These are phyloP conservation scores for Erigeron philadelphicus DNA, from an alignment of 140 eudicot genomes.

Conservation along the genomic window DNA sequence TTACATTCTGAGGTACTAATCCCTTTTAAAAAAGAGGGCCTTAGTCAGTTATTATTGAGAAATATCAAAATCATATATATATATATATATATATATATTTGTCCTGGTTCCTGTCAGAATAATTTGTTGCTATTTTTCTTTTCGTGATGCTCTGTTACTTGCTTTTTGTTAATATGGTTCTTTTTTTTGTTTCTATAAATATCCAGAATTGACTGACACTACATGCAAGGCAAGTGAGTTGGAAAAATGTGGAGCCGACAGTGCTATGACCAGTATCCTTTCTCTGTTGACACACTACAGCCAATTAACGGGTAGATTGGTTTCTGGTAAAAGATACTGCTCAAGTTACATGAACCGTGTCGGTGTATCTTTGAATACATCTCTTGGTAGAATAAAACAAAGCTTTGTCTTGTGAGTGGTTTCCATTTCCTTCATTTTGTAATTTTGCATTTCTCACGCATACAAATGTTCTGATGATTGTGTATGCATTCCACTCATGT, in stretches of 20 bases:
- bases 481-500: slow-evolving; percentile 12
- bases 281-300: slow-evolving; percentile 78
- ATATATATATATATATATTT: no score
- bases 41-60: no score
- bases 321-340: slow-evolving; percentile 54
- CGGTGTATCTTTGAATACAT: slow-evolving; percentile 59
- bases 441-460: slow-evolving; percentile 6
- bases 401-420: slow-evolving; percentile 98
- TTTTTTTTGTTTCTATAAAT: neutral
- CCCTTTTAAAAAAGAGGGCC: no score
- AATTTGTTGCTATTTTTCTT: neutral
- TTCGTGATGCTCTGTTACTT: neutral
- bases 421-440: slow-evolving; percentile 17
- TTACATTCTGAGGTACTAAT: no score
- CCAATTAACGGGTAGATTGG: slow-evolving; percentile 64
- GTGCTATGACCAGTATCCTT: slow-evolving; percentile 58
- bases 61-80: no score
- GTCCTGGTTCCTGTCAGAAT: no score
- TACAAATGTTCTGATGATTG: slow-evolving; percentile 3
- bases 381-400: slow-evolving; percentile 95
- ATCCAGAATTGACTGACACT: slow-evolving; percentile 44
- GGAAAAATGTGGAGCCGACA: slow-evolving; percentile 51
- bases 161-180: neutral
- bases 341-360: slow-evolving; percentile 41
- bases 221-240: slow-evolving; percentile 66